Evolutionary conservation across 345 rosid species (phyloP), one percentile per base, ranked within the genome.

Genomic region (Syzygium aromaticum): DNA sequence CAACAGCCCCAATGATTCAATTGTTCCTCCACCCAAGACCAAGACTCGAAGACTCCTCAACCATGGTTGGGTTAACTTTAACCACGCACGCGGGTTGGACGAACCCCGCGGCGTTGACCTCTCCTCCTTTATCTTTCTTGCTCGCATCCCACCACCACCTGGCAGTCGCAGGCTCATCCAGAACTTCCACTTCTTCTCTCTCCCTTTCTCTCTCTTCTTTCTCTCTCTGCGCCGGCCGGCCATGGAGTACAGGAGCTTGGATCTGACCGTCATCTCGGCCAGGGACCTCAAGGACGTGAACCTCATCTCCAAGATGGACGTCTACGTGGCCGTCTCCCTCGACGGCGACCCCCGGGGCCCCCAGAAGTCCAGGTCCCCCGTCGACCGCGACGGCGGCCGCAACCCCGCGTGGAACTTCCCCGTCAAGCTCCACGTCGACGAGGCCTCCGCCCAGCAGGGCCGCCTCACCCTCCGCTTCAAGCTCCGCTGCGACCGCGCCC

Each of bases 241-340:
- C 4, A 97, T 95, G 99, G 96, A 92, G 57, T 86, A 89, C 82
- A 92, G 92, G 21, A 86, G 91, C 46, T 87, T 97, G 23, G 96
- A 97, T 12, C 90, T 97, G 91, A 96, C 93, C 89, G 87, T 95
- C 27, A 88, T 89, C 90, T 94, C 96, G 15, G 99, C 98, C 43
- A 93, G 92, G 77, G 93, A 91, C 86, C 93, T 97, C 43, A 92
- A 96, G 87, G 90, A 95, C 84, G 96, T 94, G 85, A 96, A 96
- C 49, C 89, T 93, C 21, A 78, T 97, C 89, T 86, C 94, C 80
- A 97, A 94, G 87, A 97, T 96, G 99, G 98, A 95, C 84, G 97
- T 93, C 5, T 97, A 95, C 93, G 96, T 91, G 28, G 90, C 93
- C 89, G 94, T 91, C 90, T 93, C 90, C 21, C 87, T 97, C 91